Base-by-base conservation (phyloP, 257 asterid genomes). In the Asclepias syriaca region DNA sequence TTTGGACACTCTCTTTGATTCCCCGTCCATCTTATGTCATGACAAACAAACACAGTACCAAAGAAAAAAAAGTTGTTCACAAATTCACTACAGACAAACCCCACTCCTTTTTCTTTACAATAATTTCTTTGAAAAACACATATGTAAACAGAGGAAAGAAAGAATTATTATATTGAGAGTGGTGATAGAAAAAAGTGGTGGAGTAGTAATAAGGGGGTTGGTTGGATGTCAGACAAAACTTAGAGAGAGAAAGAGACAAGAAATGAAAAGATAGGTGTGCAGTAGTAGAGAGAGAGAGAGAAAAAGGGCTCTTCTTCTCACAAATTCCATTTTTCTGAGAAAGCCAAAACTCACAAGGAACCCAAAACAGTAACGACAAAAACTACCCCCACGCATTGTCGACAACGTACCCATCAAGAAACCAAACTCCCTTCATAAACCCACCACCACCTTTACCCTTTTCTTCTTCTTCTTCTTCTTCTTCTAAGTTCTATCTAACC, bases 251-350 rank as follows among this genome's bases (percentile, higher is more conserved):
- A 55, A 49, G 68, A 37, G 73, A 57, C 72, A 58, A 74, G 32
- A 43, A 27, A 60, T 67, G 68, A 57, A 56, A 66, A 56, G 59
- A 66, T 68, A 32, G 78, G 56, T 67, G 48, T 43, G 48, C 48
- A 43, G 48, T 43, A 7, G 10, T n/a, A 68, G 86, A 88, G 88
- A 16, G 22, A 68, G 86, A 88, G 89, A 16, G 22, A 68, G 85
- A 88, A 88, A 16, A 19, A 68, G 86, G 89, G 89, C 93, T 80
- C 89, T 83, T 82, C 85, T 85, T 83, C 89, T 81, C 88, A 83
- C 84, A 88, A 88, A 91, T 88, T 89, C 97, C 90, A 87, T 84
- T 84, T 88, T 83, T 87, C 85, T 78, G 81, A 37, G 22, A 61
- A 65, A 43, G 63, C 76, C 76, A 81, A 77, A 67, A 79, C 85